Evolutionary conservation across 257 asterid species (phyloP).

Genomic region (Plantago ovata): DNA sequence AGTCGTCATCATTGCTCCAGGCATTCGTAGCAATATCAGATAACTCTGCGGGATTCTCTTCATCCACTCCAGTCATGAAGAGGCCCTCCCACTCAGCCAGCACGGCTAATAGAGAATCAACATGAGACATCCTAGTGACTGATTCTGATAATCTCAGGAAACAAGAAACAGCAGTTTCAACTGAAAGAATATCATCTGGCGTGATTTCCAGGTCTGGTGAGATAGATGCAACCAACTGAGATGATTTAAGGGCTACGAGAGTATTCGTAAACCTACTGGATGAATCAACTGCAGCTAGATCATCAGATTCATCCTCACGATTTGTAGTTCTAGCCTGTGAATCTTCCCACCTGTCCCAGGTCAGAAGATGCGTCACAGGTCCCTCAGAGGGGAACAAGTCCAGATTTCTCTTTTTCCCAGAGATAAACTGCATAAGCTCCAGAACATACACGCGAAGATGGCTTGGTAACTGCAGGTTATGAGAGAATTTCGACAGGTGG

Average conservation of each 20-base stretch:
- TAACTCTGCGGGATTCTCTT: conserved; percentile 32
- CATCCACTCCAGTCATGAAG: conserved; percentile 35
- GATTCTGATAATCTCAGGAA: conserved; percentile 56
- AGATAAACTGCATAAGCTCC: conserved; percentile 82
- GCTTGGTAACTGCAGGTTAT: conserved; percentile 62
- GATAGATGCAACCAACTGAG: conserved; percentile 66
- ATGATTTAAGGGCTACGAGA: conserved; percentile 82
- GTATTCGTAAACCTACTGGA: conserved; percentile 55
- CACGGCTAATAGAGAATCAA: conserved; percentile 51
- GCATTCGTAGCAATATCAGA: conserved; percentile 36
- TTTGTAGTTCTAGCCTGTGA: conserved; percentile 32
- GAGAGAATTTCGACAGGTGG: conserved; percentile 62
- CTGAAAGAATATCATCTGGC: conserved; percentile 59
- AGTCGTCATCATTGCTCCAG: conserved; percentile 85
- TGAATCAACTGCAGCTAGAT: conserved; percentile 33
- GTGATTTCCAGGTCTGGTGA: conserved; percentile 57
- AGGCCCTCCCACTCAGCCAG: conserved; percentile 86
- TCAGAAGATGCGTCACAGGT: conserved; percentile 35
- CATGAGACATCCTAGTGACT: conserved; percentile 44
- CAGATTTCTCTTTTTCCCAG: conserved; percentile 46
- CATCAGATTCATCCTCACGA: conserved; percentile 28
- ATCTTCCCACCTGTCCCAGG: conserved; percentile 93
- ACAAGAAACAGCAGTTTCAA: conserved; percentile 79
- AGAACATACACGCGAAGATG: conserved; percentile 64
- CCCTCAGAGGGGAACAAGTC: conserved; percentile 36